These are phyloP conservation scores for Hemisphaericaspora lyxosophila DNA, from an alignment of 1,139 yeast genomes.

Conservation along the genomic window DNA sequence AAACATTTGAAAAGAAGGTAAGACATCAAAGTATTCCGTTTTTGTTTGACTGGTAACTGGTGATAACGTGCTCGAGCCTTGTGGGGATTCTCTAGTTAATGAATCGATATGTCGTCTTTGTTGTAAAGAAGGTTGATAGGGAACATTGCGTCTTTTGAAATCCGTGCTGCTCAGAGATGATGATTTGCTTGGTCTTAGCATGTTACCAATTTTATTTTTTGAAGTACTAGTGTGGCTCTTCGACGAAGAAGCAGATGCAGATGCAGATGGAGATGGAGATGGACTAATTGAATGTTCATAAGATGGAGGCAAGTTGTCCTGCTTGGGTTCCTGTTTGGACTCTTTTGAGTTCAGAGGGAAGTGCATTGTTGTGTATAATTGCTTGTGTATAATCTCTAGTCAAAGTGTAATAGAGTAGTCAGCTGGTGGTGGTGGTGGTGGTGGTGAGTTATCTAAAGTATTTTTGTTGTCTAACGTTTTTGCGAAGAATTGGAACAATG, in stretches of 20 bases:
- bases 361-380: neutral
- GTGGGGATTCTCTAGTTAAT: conserved; percentile 14
- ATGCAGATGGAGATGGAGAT: conserved; percentile 6
- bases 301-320: conserved; percentile 12
- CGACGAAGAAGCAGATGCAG: conserved; percentile 3
- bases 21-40: conserved; percentile 51
- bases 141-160: conserved; percentile 19
- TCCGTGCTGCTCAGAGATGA: neutral
- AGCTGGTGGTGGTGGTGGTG: neutral
- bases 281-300: conserved; percentile 13
- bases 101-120: conserved; percentile 38
- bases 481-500: too few relatives aligned
- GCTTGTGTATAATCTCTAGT: neutral
- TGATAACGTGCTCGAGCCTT: conserved; percentile 21
- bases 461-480: too few relatives aligned
- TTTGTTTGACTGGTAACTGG: conserved; percentile 32
- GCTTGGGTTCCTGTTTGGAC: neutral
- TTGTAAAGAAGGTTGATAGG: conserved; percentile 37
- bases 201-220: conserved; percentile 7
- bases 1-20: conserved; percentile 67
- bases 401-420: too few relatives aligned
- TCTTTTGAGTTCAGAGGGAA: neutral
- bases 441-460: too few relatives aligned
- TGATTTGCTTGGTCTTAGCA: neutral
- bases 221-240: conserved; percentile 13